phyloP scores from a whole-genome alignment of 75 land plant species.

The Pinus taeda region DNA sequence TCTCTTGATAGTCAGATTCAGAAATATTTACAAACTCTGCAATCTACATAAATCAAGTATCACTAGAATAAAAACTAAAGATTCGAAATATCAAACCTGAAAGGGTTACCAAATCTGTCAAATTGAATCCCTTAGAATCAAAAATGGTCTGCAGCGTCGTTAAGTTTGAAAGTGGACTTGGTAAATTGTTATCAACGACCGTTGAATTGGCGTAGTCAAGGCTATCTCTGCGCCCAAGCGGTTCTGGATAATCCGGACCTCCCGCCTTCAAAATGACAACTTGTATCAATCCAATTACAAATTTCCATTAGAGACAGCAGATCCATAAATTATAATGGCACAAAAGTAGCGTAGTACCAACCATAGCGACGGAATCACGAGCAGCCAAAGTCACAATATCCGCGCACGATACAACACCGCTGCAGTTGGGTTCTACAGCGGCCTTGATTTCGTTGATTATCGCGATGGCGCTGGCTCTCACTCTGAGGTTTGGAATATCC shows the following conservation, averaged over 20 bases:
- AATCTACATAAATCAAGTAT: too few species aligned
- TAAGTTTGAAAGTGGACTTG: background rate
- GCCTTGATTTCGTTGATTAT: slow-evolving; percentile 18
- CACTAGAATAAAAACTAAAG: too few species aligned
- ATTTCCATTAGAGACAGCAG: background rate
- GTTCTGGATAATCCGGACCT: slow-evolving; percentile 10
- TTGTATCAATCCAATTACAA: too few species aligned
- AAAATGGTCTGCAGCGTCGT: too few species aligned
- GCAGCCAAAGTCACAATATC: slow-evolving; percentile 1
- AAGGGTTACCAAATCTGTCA: too few species aligned
- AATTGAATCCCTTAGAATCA: too few species aligned
- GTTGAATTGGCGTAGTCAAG: too few species aligned
- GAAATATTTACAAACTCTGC: too few species aligned
- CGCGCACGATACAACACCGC: slow-evolving; percentile 1
- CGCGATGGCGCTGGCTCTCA: slow-evolving; percentile 31
- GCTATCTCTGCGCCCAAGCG: slow-evolving; percentile 12
- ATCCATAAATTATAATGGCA: background rate
- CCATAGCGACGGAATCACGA: background rate
- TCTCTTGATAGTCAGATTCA: too few species aligned
- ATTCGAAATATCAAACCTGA: too few species aligned
- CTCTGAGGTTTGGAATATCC: slow-evolving; percentile 33
- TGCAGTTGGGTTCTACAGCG: slow-evolving; percentile 3
- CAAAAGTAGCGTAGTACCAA: background rate
- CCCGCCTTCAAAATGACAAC: background rate
- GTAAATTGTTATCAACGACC: background rate